Evolutionary conservation across 345 rosid genomes (phyloP).

Genomic region (Rhodomyrtus tomentosa): DNA sequence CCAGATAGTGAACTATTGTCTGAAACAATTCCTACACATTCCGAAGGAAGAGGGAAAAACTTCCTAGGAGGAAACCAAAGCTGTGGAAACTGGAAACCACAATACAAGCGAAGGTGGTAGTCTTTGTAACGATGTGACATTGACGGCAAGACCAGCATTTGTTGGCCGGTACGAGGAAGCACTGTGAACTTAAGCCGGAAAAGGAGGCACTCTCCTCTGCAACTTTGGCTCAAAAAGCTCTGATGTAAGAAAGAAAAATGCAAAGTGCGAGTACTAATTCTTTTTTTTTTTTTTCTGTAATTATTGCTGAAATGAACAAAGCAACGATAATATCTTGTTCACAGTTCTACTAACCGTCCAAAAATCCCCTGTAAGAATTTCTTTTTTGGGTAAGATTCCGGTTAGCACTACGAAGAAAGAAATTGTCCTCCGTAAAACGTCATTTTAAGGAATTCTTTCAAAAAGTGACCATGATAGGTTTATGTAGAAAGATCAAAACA

Average conservation of each 20-base stretch:
- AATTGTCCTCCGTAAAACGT: background rate
- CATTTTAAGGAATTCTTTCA: background rate
- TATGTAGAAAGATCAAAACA: background rate
- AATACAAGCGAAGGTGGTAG: background rate
- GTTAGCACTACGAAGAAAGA: background rate
- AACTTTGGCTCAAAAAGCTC: background rate
- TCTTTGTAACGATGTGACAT: background rate
- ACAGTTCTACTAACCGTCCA: background rate
- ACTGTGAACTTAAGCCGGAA: background rate
- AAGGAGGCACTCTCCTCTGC: background rate
- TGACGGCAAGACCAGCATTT: background rate
- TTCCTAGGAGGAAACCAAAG: background rate
- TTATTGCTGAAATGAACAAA: background rate
- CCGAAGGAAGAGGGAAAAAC: background rate
- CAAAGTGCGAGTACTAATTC: background rate
- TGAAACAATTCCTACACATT: background rate
- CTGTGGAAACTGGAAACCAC: background rate
- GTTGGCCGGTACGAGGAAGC: background rate
- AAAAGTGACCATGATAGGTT: background rate
- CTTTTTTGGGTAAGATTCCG: background rate
- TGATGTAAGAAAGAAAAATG: background rate
- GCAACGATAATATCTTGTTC: background rate
- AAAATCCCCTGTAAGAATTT: background rate
- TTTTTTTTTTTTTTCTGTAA: too few species aligned
- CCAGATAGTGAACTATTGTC: background rate